These are phyloP conservation scores for Jacaranda mimosifolia DNA, from an alignment of 257 asterid genomes.

Conservation along the genomic window DNA sequence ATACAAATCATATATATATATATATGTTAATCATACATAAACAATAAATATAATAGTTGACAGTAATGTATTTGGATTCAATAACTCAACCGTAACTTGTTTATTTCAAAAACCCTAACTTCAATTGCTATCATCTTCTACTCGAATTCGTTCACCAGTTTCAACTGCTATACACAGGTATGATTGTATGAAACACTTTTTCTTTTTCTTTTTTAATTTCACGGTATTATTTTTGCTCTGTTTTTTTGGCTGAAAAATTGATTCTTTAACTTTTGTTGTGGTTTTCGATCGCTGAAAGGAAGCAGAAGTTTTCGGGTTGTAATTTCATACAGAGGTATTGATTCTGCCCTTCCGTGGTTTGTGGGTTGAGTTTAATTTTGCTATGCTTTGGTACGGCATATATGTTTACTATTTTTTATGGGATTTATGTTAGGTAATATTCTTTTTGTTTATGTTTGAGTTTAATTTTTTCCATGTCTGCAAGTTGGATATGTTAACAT, in stretches of 20 bases:
- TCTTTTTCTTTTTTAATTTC: not conserved
- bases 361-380: constrained; percentile 12
- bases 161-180: constrained; percentile 45
- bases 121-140: constrained; percentile 25
- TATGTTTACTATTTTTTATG: constrained; percentile 4
- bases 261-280: constrained; percentile 5
- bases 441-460: not conserved
- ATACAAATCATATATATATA: constrained; percentile 30
- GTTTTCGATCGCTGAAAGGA: constrained; percentile 29
- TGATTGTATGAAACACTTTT: not conserved
- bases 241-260: constrained; percentile 11
- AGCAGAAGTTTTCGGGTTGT: constrained; percentile 19
- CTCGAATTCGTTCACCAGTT: constrained; percentile 35
- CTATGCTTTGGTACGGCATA: not conserved
- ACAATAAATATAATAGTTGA: constrained; percentile 26
- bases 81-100: not conserved
- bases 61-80: constrained; percentile 33
- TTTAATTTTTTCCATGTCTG: not conserved
- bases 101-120: constrained; percentile 46
- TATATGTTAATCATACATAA: not conserved
- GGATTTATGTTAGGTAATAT: not conserved
- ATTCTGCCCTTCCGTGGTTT: constrained; percentile 10
- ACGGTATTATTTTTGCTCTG: not conserved
- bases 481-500: not conserved
- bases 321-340: constrained; percentile 27